Evolutionary conservation across 768 basidiomycete species (phyloP), one percentile per base, ranked within the genome.

Genomic region (Tephrocybe sp.): DNA sequence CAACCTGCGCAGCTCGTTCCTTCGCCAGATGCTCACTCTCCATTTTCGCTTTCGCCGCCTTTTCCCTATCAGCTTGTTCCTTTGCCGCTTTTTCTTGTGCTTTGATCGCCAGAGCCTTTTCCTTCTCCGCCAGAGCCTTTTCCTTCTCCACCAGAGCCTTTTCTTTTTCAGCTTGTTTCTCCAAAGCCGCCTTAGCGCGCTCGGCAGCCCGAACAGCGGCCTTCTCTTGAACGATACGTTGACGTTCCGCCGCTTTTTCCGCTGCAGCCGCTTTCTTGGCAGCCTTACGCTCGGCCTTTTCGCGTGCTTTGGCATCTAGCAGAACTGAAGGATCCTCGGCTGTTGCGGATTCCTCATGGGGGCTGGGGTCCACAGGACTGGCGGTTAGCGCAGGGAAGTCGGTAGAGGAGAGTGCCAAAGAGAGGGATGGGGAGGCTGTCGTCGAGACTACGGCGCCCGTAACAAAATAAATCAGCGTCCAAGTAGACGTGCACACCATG

Each of bases 321-420:
- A 55, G 60, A 39, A 61, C 53, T 30, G 61, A 49, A 23, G 51
- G 36, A 45, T 66, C 66, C 30, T 73, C 66, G 38, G 67, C 62
- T 15, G 65, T 50, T 31, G 66, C 66, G 37, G 66, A 60, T 12
- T 64, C 66, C 38, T 64, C 60, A 33, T 44, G 54, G 42, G 57
- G 48, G 18, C 57, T 54, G 49, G 64, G 47, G 41, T 68, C 65
- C 58, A 69, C 54, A 62, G 72, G 54, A 52, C 60, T 66, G 52
- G 64, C 53, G 54, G 76, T 68, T 52, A 91, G 72, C 30, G 88
- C 86, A 45, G 88, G 90, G 64, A 91, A 91, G 65, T 91, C 90
- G 62, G 79, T 69, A 33, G 81, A 69, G 53, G 88, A 88, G 47
- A 90, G 70, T 49, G 74, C 68, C 45, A 75, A 68, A 50, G 83